Conservation (phyloP, 2,329 filamentous ascomycete genomes). For the Apiospora rasikravindrae region DNA sequence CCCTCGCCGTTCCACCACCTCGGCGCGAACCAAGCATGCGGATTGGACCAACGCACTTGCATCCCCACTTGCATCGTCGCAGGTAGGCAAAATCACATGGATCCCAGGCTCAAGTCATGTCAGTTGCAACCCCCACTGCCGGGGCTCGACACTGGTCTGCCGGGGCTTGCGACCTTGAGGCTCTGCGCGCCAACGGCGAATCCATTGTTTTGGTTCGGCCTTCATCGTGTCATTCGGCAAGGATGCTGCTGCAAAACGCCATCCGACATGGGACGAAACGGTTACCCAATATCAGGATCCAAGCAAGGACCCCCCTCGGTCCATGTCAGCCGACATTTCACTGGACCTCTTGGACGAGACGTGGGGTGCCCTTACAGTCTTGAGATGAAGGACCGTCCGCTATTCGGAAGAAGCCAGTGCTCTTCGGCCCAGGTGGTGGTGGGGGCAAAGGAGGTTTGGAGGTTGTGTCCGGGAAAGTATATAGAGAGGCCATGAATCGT, state of each 20-base stretch:
- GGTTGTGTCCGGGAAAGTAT: neutral
- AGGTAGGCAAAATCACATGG: neutral
- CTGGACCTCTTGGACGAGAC: neutral
- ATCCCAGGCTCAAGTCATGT: neutral
- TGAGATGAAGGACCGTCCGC: neutral
- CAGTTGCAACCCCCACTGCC: neutral
- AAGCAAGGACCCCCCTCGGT: constrained; percentile 6
- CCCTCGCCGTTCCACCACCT: neutral
- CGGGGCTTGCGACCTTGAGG: neutral
- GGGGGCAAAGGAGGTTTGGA: neutral
- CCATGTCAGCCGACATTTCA: neutral
- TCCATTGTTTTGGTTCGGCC: neutral
- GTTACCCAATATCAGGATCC: constrained; percentile 12
- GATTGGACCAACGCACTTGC: neutral
- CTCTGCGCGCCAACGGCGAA: neutral
- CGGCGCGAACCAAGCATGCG: neutral
- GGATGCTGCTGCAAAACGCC: neutral
- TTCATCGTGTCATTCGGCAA: neutral
- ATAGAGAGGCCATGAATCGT: constrained; percentile 9
- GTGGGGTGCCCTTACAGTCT: neutral
- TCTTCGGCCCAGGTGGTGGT: neutral
- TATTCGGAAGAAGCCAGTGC: neutral
- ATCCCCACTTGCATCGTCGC: constrained; percentile 8
- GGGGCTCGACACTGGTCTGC: neutral
- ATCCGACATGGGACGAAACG: constrained; percentile 8